A percentile compares a stretch with the other conserved stretches of the same genome.
phyloP scores from a whole-genome alignment of 768 basidiomycete species.

The Rhodocollybia butyracea region DNA sequence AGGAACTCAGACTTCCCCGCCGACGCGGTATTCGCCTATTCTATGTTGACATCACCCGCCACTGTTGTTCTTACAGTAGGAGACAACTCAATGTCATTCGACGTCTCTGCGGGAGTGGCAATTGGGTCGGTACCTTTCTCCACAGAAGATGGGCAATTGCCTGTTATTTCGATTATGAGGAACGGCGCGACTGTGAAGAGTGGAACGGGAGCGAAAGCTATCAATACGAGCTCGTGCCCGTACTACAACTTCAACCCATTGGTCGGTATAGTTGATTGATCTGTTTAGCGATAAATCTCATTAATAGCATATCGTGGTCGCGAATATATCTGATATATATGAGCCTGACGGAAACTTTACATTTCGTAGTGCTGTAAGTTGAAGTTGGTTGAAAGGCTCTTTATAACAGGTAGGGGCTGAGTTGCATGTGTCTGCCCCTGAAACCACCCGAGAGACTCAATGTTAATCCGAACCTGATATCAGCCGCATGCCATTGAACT shows the following conservation, averaged over 20 bases:
- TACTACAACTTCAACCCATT: conserved; percentile 6
- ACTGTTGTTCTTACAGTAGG: conserved; percentile 29
- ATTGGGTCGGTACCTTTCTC: conserved; percentile 22
- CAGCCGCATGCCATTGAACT: too few relatives aligned
- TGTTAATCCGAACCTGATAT: too few relatives aligned
- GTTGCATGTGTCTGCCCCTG: too few relatives aligned
- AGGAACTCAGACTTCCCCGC: conserved; percentile 26
- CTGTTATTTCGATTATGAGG: conserved; percentile 22
- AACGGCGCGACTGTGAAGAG: conserved; percentile 12
- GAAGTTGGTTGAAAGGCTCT: too few relatives aligned
- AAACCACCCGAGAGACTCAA: too few relatives aligned
- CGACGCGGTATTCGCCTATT: conserved; percentile 36
- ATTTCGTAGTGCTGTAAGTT: too few relatives aligned
- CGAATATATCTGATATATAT: too few relatives aligned
- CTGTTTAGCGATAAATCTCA: too few relatives aligned
- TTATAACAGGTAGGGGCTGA: too few relatives aligned
- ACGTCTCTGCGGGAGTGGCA: conserved; percentile 16
- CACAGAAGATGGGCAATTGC: conserved; percentile 20
- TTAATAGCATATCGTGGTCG: too few relatives aligned
- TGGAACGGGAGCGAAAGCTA: conserved; percentile 3
- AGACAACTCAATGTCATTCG: conserved; percentile 16
- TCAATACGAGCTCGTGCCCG: not conserved
- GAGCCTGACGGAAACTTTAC: too few relatives aligned
- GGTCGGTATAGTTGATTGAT: conserved; percentile 2
- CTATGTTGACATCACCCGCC: conserved; percentile 28